Evolutionary conservation across 108 stramenopile species (phyloP).

Genomic region (Cyclotella kingstonii): DNA sequence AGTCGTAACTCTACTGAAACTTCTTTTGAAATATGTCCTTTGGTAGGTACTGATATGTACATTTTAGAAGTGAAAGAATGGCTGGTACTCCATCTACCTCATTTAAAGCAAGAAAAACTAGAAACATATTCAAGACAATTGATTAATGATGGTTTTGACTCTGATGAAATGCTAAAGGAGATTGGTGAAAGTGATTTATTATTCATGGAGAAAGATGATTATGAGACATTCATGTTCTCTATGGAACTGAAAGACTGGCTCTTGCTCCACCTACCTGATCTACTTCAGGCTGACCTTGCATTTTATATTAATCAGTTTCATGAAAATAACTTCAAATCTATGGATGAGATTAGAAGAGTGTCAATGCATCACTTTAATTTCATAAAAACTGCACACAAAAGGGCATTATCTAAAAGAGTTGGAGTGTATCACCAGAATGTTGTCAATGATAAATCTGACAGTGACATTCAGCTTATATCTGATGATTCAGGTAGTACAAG

Average conservation of each 20-base stretch:
- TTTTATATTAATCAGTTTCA: conserved; percentile 9
- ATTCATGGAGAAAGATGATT: conserved; percentile 1
- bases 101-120: neutral
- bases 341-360: conserved; percentile 11
- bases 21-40: too few relatives aligned
- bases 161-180: neutral
- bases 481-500: too few relatives aligned
- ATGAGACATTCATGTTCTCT: neutral
- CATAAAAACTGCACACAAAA: conserved; percentile 17
- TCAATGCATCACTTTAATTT: conserved; percentile 15
- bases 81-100: neutral
- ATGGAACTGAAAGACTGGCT: conserved; percentile 21
- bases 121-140: neutral
- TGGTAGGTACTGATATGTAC: too few relatives aligned
- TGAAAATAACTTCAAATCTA: conserved; percentile 19
- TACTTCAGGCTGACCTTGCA: conserved; percentile 8
- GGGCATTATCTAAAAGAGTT: conserved; percentile 9
- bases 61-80: neutral
- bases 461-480: too few relatives aligned
- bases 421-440: too few relatives aligned
- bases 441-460: too few relatives aligned
- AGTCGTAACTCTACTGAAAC: too few relatives aligned
- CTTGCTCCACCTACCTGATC: conserved; percentile 9
- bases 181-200: neutral
- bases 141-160: conserved; percentile 9